Base-by-base conservation (phyloP, 257 asterid species). In the Fraxinus anomala region DNA sequence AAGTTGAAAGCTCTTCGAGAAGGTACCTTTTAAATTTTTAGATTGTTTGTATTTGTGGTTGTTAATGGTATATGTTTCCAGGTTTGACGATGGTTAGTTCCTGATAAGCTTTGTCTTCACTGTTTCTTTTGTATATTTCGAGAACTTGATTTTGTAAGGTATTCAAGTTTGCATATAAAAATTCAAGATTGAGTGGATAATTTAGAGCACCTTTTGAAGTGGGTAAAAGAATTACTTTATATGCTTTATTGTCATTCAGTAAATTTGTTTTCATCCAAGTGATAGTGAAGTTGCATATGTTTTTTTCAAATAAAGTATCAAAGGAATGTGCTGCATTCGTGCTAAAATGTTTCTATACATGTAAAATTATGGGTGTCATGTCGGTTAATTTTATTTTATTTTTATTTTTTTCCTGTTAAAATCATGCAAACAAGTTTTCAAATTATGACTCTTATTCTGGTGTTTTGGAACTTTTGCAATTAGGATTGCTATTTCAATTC, bases 121-220 rank as follows among this genome's bases (percentile, higher is more conserved):
- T 74, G 79, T 87, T 82, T 85, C 87, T 80, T 77, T 79, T 77
- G 19, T 59, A 28, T 37, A 66, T 39, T 82, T 75, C 42, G 66
- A 65, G 71, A 44, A 8, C 71, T 78, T 75, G 65, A 33, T 81
- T n/a, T 56, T n/a, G 12, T 2, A n/a, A 56, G 78, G 59, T 73
- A 1, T 31, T 61, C 40, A 13, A 44, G 81, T 67, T 74, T 63
- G 70, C 61, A 33, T 56, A 17, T n/a, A n/a, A 30, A 80, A 63
- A 74, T 56, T 78, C 40, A 67, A 77, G 73, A 67, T 17, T 8
- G 63, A 66, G 39, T 17, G 67, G 34, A 71, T 68, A 78, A 79
- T 77, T 79, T 6, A 1, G 28, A 56, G 66, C 11, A 56, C 59
- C 59, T 16, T 47, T 47, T 47, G 51, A 44, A 3, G 51, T 13